Evolutionary conservation across 441 rosid species (phyloP), one percentile per base, ranked within the genome.

Genomic region (Geranium incanum): DNA sequence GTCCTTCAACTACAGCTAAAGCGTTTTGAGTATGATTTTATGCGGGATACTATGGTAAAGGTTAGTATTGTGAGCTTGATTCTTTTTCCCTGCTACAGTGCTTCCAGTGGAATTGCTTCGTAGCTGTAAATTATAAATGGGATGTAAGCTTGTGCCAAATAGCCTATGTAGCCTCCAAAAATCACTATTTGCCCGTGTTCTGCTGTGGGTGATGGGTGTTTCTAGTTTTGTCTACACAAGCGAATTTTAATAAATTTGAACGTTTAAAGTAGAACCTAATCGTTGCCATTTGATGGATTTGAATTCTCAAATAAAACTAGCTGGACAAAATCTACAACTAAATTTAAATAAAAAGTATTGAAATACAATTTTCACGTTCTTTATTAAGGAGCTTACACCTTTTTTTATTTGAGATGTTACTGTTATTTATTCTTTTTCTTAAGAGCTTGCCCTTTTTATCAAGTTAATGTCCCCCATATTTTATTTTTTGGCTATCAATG

Each of bases 1-100:
- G 98, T 93, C 67, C 98, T 93, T 84, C 97, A 91, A 78, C 95
- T 93, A 65, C 98, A 93, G 76, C 81, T 93, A 48, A 93, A 93
- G 83, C 88, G 98, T 37, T 93, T 93, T 84, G 98, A 91, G 74
- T 93, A 93, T 81, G 97, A 93, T 81, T 89, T 86, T 76, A 85
- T 86, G 88, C 87, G 96, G 73, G 93, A 93, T 74, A 83, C 89
- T 0, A 93, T 91, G 97, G 96, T 93, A 79, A 93, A 93, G 98
- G 98, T 93, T 69, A 71, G 90, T 39, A 37, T 23, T 33, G 5
- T 28, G 11, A 59, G 64, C 23, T 16, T 59, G 63, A 19, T 19
- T 57, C 23, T 9, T 59, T 59, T 59, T 59, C 64, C 63, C 23
- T 16, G 23, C 63, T 18, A 57, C 8, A 3, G 63, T 16, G 23